These are phyloP conservation scores for Leccinum pseudoinsigne DNA, from an alignment of 1,284 basidiomycete genomes.

Conservation along the genomic window DNA sequence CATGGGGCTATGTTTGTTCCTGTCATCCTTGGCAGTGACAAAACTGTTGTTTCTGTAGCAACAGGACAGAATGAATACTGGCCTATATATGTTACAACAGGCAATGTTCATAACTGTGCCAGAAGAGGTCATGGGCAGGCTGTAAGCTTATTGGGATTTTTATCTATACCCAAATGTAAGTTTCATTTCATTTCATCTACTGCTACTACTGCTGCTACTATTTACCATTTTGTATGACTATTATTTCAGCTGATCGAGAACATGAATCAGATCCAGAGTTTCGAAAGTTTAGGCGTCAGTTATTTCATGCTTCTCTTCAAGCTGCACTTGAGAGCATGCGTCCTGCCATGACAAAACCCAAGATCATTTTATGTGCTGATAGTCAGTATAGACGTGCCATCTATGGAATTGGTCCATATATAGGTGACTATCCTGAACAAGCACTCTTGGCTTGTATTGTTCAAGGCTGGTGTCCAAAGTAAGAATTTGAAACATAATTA, in stretches of 20 bases:
- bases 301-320: too few species aligned
- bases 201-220: too few species aligned
- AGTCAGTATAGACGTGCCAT: background rate
- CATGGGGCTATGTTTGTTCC: conserved; percentile 4
- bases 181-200: background rate
- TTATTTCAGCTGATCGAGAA: background rate
- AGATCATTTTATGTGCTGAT: too few species aligned
- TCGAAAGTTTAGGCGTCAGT: too few species aligned
- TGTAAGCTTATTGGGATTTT: background rate
- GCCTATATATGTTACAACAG: background rate
- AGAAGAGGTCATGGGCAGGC: background rate
- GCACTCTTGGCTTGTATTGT: background rate
- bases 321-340: too few species aligned
- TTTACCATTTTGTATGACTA: too few species aligned
- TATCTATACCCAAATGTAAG: background rate
- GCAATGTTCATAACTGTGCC: background rate
- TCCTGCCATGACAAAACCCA: too few species aligned
- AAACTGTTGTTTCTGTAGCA: conserved; percentile 6
- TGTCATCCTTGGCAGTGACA: conserved; percentile 8
- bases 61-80: conserved; percentile 7
- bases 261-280: background rate
- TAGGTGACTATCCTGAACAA: background rate
- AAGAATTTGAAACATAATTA: background rate
- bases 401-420: background rate
- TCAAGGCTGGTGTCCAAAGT: background rate